These are phyloP conservation scores for Niebla homalea DNA, from an alignment of 495 filamentous ascomycete genomes.

Conservation along the genomic window DNA sequence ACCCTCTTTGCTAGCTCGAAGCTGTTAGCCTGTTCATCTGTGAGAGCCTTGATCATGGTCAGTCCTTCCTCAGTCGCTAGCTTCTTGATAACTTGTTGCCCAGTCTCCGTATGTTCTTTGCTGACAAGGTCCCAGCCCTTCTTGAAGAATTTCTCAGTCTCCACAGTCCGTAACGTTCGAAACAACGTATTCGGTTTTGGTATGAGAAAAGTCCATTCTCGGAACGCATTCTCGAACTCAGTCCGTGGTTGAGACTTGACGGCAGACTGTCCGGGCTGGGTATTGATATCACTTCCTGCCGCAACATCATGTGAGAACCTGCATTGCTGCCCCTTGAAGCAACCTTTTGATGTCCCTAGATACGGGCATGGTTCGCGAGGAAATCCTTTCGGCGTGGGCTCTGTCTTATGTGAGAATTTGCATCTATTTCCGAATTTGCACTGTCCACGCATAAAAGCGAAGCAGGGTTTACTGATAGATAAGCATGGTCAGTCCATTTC, in stretches of 20 bases:
- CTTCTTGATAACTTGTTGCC: constrained; percentile 13
- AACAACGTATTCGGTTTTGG: constrained; percentile 18
- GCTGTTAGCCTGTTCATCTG: constrained; percentile 13
- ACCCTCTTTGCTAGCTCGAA: constrained; percentile 15
- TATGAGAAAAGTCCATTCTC: constrained; percentile 25
- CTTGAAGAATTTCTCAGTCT: constrained; percentile 10
- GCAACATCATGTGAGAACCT: constrained; percentile 6
- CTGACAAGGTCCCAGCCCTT: constrained; percentile 7
- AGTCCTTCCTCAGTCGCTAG: constrained; percentile 11
- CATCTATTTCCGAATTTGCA: constrained; percentile 11
- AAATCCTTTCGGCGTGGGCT: constrained; percentile 4
- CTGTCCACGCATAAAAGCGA: constrained; percentile 2
- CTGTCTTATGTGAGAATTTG: constrained; percentile 8
- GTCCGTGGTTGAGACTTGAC: constrained; percentile 3
- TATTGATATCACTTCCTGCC: not conserved
- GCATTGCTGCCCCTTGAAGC: constrained; percentile 10
- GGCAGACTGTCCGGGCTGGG: constrained; percentile 1
- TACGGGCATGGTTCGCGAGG: constrained; percentile 7
- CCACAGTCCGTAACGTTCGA: constrained; percentile 13
- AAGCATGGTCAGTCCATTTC: constrained; percentile 5
- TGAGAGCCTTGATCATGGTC: constrained; percentile 16
- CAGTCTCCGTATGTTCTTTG: constrained; percentile 3
- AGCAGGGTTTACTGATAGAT: constrained; percentile 8
- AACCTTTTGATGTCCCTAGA: constrained; percentile 7
- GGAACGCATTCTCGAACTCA: constrained; percentile 16